A percentile compares a stretch with the other conserved stretches of the same genome.
phyloP scores from a whole-genome alignment of 108 stramenopile genomes.

The Pelagomonas calceolata region DNA sequence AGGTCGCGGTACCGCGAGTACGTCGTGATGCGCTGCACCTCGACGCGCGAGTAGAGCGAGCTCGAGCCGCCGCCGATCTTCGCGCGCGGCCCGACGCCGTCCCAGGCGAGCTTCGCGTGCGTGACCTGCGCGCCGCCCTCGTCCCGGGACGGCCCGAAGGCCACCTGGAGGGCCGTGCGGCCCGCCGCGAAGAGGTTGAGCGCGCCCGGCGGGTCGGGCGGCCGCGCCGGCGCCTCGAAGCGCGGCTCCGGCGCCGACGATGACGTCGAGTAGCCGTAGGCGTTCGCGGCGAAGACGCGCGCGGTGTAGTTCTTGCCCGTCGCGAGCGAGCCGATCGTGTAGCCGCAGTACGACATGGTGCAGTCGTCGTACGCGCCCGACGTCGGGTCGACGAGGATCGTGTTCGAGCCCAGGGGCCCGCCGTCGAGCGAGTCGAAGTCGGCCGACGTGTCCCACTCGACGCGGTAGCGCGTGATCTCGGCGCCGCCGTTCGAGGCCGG shows the following conservation, averaged over 20 bases:
- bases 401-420: conserved; percentile 47
- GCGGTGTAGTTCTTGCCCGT: conserved; percentile 39
- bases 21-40: conserved; percentile 27
- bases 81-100: conserved; percentile 13
- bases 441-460: conserved; percentile 63
- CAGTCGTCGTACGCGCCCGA: conserved; percentile 12
- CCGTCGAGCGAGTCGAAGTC: conserved; percentile 45
- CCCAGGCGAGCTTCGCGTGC: conserved; percentile 56
- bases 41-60: conserved; percentile 8
- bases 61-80: not conserved
- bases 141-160: conserved; percentile 24
- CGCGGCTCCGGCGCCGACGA: not conserved
- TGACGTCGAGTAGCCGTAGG: conserved; percentile 20
- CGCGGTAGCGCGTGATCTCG: conserved; percentile 46
- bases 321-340: conserved; percentile 35
- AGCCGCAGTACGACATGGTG: conserved; percentile 23
- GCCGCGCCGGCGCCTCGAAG: conserved; percentile 26
- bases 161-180: conserved; percentile 29
- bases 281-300: conserved; percentile 30
- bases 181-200: conserved; percentile 16
- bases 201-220: conserved; percentile 36
- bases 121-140: conserved; percentile 40
- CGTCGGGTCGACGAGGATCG: conserved; percentile 27
- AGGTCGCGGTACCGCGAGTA: conserved; percentile 28
- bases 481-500: conserved; percentile 56